Base-by-base conservation (phyloP, 2,329 filamentous ascomycete species). In the Sclerotinia borealis region DNA sequence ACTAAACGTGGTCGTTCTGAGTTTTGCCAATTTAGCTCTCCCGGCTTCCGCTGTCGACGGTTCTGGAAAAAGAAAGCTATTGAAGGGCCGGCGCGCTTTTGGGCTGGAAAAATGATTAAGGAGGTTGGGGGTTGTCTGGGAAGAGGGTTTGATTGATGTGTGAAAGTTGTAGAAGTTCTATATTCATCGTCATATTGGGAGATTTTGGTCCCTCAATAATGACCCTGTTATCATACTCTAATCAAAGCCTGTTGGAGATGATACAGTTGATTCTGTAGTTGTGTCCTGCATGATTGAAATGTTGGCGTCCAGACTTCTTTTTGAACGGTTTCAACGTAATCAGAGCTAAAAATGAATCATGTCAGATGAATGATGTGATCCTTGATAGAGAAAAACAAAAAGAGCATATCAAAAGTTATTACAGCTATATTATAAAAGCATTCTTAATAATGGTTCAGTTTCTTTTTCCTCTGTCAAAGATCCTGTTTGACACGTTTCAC, bases 401-500 rank as follows among this genome's bases (percentile, higher is more conserved):
- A 11, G 25, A 25, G 41, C 48, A 60, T 52, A 48, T 60, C 58
- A 55, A 48, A 58, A 58, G 39, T 49, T 47, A 34, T 67, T 63
- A 63, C 27, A 47, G 34, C 50, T 39, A 27, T 39, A 31, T 37
- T n/a, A 11, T 39, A 22, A n/a, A n/a, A n/a, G 65, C 68, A 68
- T 68, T 63, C 68, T 59, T 70, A 17, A 11, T 64, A 66, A 68
- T 43, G 37, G 43, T 25, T 58, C 62, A 63, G 59, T 56, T 45
- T 60, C 37, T 47, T 58, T 51, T 59, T 51, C 63, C 36, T 61
- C 54, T 59, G 65, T 66, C 67, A 63, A 58, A 65, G 66, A 67
- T 68, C 66, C 49, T 61, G 65, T 65, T 65, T 63, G 61, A 56
- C 61, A 63, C 59, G 68, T 69, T 70, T 69, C 66, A 69, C 48